Conservation (phyloP, 257 asterid genomes). For the Haberlea rhodopensis region DNA sequence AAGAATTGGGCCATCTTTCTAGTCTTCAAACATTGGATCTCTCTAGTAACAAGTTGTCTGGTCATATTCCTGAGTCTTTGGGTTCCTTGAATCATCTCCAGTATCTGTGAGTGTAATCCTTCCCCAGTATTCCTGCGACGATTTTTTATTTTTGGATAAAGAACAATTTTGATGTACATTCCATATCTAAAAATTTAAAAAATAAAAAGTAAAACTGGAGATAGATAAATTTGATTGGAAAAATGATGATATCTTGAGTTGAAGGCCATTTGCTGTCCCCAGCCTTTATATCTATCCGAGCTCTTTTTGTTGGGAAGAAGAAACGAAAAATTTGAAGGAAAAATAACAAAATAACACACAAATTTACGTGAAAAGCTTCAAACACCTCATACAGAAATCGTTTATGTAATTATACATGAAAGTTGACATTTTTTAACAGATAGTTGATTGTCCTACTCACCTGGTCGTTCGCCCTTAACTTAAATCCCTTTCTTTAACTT, state of each 20-base stretch:
- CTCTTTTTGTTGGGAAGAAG: not conserved
- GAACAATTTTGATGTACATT: too few relatives aligned
- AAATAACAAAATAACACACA: not conserved
- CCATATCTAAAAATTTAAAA: too few relatives aligned
- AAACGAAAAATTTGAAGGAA: too few relatives aligned
- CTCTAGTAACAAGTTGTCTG: constrained; percentile 67
- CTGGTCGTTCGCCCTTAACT: constrained; percentile 10
- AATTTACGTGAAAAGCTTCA: too few relatives aligned
- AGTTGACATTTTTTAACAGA: too few relatives aligned
- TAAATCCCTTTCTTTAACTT: constrained; percentile 38
- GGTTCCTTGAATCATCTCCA: constrained; percentile 64
- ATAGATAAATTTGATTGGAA: too few relatives aligned
- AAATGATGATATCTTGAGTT: not conserved
- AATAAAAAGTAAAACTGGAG: too few relatives aligned
- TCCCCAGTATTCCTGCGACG: not conserved
- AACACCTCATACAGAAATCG: not conserved
- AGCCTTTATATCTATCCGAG: not conserved
- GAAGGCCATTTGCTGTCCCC: not conserved
- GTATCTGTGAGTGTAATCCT: constrained; percentile 60
- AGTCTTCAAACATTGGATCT: constrained; percentile 86
- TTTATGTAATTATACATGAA: not conserved
- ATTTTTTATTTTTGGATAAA: too few relatives aligned
- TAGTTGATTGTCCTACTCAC: not conserved
- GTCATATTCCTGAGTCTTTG: constrained; percentile 67
- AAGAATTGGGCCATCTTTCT: constrained; percentile 68